These are phyloP conservation scores for Penstemon davidsonii DNA, from an alignment of 257 asterid species.

Conservation along the genomic window DNA sequence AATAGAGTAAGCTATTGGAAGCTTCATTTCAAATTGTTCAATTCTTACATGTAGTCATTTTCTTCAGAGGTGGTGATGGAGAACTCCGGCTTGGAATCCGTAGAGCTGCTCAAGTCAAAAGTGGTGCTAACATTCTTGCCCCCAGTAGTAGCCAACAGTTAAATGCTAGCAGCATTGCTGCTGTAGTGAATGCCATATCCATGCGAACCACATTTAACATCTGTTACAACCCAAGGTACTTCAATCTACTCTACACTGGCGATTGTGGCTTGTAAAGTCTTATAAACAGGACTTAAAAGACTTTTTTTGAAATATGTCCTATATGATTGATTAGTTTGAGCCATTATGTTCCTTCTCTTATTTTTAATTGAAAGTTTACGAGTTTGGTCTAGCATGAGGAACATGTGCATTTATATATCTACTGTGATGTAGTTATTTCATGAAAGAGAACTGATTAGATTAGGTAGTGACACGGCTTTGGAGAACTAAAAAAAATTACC, in stretches of 20 bases:
- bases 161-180: conserved; percentile 57
- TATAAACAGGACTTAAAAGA: background rate
- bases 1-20: background rate
- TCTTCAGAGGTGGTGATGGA: conserved; percentile 89
- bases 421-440: background rate
- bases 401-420: background rate
- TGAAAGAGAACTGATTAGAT: background rate
- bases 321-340: conserved; percentile 9
- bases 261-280: background rate
- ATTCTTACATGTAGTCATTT: conserved; percentile 15
- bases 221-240: conserved; percentile 92
- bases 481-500: background rate
- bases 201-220: conserved; percentile 52
- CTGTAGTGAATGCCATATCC: conserved; percentile 66
- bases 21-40: conserved; percentile 4
- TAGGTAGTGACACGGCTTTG: background rate
- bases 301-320: background rate
- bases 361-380: background rate
- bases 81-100: conserved; percentile 96
- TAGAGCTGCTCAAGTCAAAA: conserved; percentile 77
- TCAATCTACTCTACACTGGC: background rate
- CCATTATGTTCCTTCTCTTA: background rate
- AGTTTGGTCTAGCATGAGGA: background rate
- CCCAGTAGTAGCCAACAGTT: conserved; percentile 41
- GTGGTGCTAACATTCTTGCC: conserved; percentile 47